phyloP scores from a whole-genome alignment of 2,329 filamentous ascomycete genomes.

The Septoria petroselini region DNA sequence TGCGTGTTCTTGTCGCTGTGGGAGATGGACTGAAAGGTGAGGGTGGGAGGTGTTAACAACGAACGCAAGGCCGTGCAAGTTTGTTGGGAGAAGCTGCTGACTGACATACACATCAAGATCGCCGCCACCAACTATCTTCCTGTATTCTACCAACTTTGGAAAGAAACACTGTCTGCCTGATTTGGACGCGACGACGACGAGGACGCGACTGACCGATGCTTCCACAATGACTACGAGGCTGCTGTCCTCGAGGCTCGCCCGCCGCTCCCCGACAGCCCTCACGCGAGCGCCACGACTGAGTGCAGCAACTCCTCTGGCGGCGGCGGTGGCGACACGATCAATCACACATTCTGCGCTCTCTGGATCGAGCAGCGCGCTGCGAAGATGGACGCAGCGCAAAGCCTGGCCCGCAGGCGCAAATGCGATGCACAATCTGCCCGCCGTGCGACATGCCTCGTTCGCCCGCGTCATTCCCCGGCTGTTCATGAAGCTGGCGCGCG shows the following conservation, averaged over 20 bases:
- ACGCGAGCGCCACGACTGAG: slow-evolving; percentile 38
- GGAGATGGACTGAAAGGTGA: no score
- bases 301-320: slow-evolving; percentile 28
- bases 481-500: slow-evolving; percentile 79
- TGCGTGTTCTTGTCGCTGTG: no score
- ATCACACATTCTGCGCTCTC: slow-evolving; percentile 31
- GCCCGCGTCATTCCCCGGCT: slow-evolving; percentile 74
- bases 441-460: slow-evolving; percentile 63
- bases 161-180: no score
- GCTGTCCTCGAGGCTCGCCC: slow-evolving; percentile 68
- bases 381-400: slow-evolving; percentile 45
- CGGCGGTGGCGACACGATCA: slow-evolving; percentile 26
- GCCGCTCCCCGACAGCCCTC: slow-evolving; percentile 62
- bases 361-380: slow-evolving; percentile 19
- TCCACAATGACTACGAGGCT: slow-evolving; percentile 53
- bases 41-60: no score
- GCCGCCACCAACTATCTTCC: no score
- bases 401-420: slow-evolving; percentile 75
- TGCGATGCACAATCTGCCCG: slow-evolving; percentile 75
- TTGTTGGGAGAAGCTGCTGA: no score
- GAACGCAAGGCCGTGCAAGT: no score
- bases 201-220: slow-evolving; percentile 3
- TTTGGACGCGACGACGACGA: neutral
- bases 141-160: no score
- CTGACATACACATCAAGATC: no score